Base-by-base conservation (phyloP, 352 stramenopile genomes). In the Phytophthora quininea region DNA sequence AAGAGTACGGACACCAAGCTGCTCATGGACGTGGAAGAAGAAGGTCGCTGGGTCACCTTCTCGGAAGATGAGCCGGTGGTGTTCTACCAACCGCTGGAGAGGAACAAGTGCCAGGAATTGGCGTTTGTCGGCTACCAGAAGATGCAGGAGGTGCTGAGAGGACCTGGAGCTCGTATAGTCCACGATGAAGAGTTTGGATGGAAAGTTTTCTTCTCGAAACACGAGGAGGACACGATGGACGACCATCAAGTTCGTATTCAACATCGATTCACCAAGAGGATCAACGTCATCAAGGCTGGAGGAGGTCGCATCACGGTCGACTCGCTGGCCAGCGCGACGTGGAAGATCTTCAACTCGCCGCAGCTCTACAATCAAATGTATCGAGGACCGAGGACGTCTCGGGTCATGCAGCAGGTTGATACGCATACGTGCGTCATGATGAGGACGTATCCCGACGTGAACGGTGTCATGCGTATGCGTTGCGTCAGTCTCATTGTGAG, bases 331-430 rank as follows among this genome's bases (percentile, higher is more conserved):
- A 51, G 69, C 10, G 63, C 60, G 29, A 76, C 74, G 48, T 82
- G 70, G 76, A 64, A 67, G 35, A 78, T 84, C 43, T 52, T 84
- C n/a, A 65, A 67, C 29, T 68, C 67, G 50, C 67, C 76, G 2
- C 63, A 77, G 31, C 54, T 80, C 40, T 84, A 84, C 52, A 59
- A 48, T 10, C 53, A 73, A 46, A 71, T 84, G 55, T 84, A 84
- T 46, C 66, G 69, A 4, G 74, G 62, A 24, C 63, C 66, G 0
- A 76, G 82, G 71, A 66, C 67, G 29, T 84, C 76, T 3, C 71
- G 69, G 27, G 70, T 81, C 6, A 38, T 84, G 43, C 73, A 84
- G 62, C 62, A 60, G 1, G 71, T 82, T 50, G 73, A 84, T 30
- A 67, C 65, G 27, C 64, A 76, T 54, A 78, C 73, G 47, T 70